Base-by-base conservation (phyloP, 2,329 filamentous ascomycete species). In the Pseudogymnoascus sp. region DNA sequence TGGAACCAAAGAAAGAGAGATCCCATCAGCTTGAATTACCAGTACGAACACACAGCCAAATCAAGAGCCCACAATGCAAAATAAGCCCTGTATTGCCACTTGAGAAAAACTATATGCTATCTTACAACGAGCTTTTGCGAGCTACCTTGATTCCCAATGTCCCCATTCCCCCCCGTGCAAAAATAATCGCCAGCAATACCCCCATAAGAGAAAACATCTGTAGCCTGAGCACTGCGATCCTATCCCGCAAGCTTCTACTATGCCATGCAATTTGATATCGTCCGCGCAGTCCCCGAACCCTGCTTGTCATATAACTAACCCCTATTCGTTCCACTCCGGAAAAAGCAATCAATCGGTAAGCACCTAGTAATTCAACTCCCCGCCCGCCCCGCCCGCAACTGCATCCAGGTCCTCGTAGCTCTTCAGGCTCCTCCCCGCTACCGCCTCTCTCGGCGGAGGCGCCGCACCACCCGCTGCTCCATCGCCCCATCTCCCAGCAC, bases 341-440 rank as follows among this genome's bases (percentile, higher is more conserved):
- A 33, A 57, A 33, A 31, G 26, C 47, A 53, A 50, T 19, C 3
- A 23, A 31, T 63, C 15, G 6, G 62, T 2, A 42, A 26, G 7
- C 31, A 33, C 35, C 70, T 65, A 97, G 74, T 97, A 97, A 76
- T 97, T 96, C 71, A 97, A 79, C 78, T 97, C 93, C 28, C 90
- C 89, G 42, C 88, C 86, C 42, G 88, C 90, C 36, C 84, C 81
- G 13, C 87, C 85, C 38, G 86, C 86, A 64, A 89, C 88, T 53
- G 96, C 93, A 78, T 99, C 95, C 23, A 99, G 80, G 74, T 99
- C 95, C 76, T 99, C 96, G 74, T 99, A 99, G 75, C 91, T 97
- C 82, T 96, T 96, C 68, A 99, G 78, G 66, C 90, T 96, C 64
- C 95, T 86, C 4, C 95, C 95, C 69, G 96, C 91, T 0, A 96